phyloP scores from a whole-genome alignment of 345 rosid genomes.

The Eutrema japonicum region DNA sequence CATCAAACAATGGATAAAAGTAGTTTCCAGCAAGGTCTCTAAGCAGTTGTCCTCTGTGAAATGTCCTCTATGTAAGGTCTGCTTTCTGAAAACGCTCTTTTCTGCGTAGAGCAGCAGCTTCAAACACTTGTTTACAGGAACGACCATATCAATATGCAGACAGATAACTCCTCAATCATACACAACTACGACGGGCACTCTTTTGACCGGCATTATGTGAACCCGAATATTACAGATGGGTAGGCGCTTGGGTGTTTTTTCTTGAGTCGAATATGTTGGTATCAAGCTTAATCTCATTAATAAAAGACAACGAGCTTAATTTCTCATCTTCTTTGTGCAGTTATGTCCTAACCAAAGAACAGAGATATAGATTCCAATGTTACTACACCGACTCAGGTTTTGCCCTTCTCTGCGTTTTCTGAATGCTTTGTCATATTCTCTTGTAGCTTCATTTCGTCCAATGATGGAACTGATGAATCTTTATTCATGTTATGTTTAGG shows the following conservation, averaged over 20 bases:
- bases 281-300: not conserved
- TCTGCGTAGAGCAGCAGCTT: not conserved
- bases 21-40: constrained; percentile 60
- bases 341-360: constrained; percentile 66
- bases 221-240: constrained; percentile 53
- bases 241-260: constrained; percentile 19
- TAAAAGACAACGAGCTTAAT: not conserved
- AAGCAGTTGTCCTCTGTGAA: constrained; percentile 54
- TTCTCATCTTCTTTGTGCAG: constrained; percentile 48
- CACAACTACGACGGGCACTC: constrained; percentile 65
- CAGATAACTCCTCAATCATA: constrained; percentile 64
- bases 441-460: not conserved
- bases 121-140: constrained; percentile 9
- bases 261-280: not conserved
- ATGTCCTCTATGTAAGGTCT: constrained; percentile 95
- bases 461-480: not conserved
- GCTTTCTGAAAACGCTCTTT: constrained; percentile 16
- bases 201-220: constrained; percentile 66
- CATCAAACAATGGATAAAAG: constrained; percentile 79
- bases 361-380: constrained; percentile 72
- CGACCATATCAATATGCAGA: constrained; percentile 50
- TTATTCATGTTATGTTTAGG: not conserved
- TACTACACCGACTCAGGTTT: constrained; percentile 77
- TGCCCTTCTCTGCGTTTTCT: constrained; percentile 33
- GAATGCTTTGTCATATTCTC: not conserved